Evolutionary conservation across 2,329 filamentous ascomycete genomes (phyloP).

Genomic region (Claviceps spartinae): DNA sequence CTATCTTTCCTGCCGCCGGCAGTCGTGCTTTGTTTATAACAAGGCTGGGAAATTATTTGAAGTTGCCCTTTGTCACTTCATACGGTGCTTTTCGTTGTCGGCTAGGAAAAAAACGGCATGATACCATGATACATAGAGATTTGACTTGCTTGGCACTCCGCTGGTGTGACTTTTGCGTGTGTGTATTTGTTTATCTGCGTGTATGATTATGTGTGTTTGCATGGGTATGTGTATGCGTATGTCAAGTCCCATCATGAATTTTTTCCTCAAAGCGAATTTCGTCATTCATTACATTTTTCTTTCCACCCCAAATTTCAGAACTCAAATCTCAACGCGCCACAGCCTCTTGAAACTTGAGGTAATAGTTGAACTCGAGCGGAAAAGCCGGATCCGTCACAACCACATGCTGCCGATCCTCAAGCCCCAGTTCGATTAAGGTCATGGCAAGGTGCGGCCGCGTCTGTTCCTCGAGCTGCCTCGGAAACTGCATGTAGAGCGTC

Average conservation of each 20-base stretch:
- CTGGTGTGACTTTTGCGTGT: not conserved
- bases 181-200: not conserved
- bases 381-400: constrained; percentile 90
- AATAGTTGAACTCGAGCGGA: constrained; percentile 51
- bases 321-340: not conserved
- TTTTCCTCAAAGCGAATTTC: not conserved
- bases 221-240: no score
- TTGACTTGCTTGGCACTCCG: not conserved
- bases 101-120: constrained; percentile 18
- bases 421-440: constrained; percentile 57
- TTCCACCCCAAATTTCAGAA: not conserved
- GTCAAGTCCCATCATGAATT: not conserved
- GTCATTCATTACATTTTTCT: not conserved
- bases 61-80: not conserved
- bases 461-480: constrained; percentile 68
- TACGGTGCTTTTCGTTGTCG: constrained; percentile 4
- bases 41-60: constrained; percentile 1
- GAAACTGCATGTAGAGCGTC: constrained; percentile 81
- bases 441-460: constrained; percentile 71
- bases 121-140: constrained; percentile 17
- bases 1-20: no score
- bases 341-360: constrained; percentile 30
- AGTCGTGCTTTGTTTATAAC: no score
- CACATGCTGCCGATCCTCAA: constrained; percentile 74
- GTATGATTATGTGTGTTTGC: no score